phyloP scores from a whole-genome alignment of 2,329 filamentous ascomycete species.

The Anisogramma anomala region DNA sequence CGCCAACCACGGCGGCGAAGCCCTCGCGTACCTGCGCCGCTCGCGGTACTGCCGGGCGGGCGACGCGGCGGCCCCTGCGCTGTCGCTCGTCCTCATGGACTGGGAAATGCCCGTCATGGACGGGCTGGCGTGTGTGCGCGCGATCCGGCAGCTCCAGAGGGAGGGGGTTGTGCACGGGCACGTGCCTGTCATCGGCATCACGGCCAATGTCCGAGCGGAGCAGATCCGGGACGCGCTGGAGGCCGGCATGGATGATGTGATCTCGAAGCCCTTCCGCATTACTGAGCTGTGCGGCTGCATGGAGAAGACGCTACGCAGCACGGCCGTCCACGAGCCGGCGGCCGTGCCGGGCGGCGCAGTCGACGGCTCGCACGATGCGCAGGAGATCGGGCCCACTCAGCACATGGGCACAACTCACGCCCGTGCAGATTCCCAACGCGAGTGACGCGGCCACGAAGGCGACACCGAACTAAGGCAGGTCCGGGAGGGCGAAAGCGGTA shows the following conservation, averaged over 20 bases:
- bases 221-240: background rate
- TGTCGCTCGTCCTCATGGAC: background rate
- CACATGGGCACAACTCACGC: constrained; percentile 48
- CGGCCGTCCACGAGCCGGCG: too few relatives aligned
- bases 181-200: background rate
- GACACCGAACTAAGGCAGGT: constrained; percentile 56
- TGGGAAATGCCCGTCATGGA: background rate
- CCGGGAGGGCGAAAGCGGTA: constrained; percentile 59
- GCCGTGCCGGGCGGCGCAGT: too few relatives aligned
- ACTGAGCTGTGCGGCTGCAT: background rate
- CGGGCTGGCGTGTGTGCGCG: background rate
- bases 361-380: constrained; percentile 37
- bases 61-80: background rate
- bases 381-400: constrained; percentile 48
- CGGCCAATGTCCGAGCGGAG: background rate
- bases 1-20: background rate
- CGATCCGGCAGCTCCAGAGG: background rate
- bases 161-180: background rate
- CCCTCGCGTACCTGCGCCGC: background rate
- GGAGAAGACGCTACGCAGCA: too few relatives aligned
- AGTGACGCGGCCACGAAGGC: constrained; percentile 60
- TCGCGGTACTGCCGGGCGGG: background rate
- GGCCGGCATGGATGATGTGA: background rate
- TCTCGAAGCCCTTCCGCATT: background rate
- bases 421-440: constrained; percentile 57